Base-by-base conservation (phyloP, 2,329 filamentous ascomycete genomes). In the Xylaria multiplex region DNA sequence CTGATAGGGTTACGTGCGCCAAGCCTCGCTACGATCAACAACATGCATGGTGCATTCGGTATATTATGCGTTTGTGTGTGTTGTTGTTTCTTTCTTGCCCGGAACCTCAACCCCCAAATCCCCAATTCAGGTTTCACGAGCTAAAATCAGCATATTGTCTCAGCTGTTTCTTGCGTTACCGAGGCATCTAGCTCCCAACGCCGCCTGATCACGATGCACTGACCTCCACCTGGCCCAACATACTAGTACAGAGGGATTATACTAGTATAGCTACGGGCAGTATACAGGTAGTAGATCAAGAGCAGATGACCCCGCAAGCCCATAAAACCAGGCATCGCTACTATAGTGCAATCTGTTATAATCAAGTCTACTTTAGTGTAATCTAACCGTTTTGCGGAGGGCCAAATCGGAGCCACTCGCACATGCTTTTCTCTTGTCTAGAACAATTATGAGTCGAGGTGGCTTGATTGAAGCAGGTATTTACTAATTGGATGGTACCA, bases 111-210 rank as follows among this genome's bases (percentile, higher is more conserved):
- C 19, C 49, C 27, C 52, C 52, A 55, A 55, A 24, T 43, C 40
- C 19, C 53, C 32, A 27, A 11, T 32, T 49, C n/a, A 42, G 42
- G 9, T 49, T 24, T 60, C 57, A 61, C 63, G 46, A 66, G 58
- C 59, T 49, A 40, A 22, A 14, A 16, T 24, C 14, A 19, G 27
- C 14, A 19, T 45, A 14, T 27, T 45, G 24, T 45, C 49, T n/a
- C 52, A 50, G 35, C 11, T 19, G 30, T 59, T 60, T 45, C 52
- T 53, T 48, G 30, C 13, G 6, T 22, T 67, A 48, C 65, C 65
- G 65, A 67, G 65, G 65, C 50, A 61, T 60, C 22, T 60, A 46
- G 9, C 5, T 19, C 24, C 24, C 42, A 35, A 46, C 32, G 30
- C 13, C 40, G 42, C 32, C 27, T 32, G 37, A 57, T 46, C 49